Base-by-base conservation (phyloP, 805 yeast species). In the Zygotorulaspora sp. region DNA sequence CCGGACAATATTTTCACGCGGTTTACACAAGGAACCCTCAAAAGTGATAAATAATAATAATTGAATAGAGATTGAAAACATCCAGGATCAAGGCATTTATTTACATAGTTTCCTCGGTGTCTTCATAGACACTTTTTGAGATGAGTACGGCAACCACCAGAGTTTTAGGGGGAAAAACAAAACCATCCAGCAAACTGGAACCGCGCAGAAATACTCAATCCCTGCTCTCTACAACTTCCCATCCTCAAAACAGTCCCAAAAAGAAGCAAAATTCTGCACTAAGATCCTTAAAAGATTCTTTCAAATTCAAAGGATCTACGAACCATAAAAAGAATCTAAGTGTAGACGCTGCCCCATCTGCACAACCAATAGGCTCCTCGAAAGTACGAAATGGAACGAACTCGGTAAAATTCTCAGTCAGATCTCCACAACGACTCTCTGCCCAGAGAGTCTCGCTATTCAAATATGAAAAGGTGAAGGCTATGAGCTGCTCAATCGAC, bases 361-460 rank as follows among this genome's bases (percentile, higher is more conserved):
- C 27, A 6, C 25, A 37, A n/a, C 15, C 13, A 16, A 16, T 23
- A 4, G 17, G 15, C n/a, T 12, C 41, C 4, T 32, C 43, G 16
- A 35, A 36, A 30, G 33, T 38, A 39, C 42, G 47, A 32, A 39
- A 29, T 16, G 27, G 27, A 21, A 19, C 27, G 11, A 20, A 18
- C 15, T 16, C 36, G 9, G 29, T 25, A 16, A 32, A 17, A 3
- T 34, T 33, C 12, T 15, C 28, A 12, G 24, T 33, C n/a, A 38
- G 30, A 30, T 22, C 39, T 21, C 38, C 33, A 21, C 41, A 36
- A 30, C 36, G 63, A 23, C 31, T 45, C 8, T 58, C 63, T 6
- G 58, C 63, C 1, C 63, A 61, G 36, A 38, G 61, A 40, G 48
- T 55, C 10, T 46, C 63, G 2, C 44, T 61, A 22, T 61, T 60